These are phyloP conservation scores for Arabidopsis arenosa DNA, from an alignment of 345 rosid genomes.

Conservation along the genomic window DNA sequence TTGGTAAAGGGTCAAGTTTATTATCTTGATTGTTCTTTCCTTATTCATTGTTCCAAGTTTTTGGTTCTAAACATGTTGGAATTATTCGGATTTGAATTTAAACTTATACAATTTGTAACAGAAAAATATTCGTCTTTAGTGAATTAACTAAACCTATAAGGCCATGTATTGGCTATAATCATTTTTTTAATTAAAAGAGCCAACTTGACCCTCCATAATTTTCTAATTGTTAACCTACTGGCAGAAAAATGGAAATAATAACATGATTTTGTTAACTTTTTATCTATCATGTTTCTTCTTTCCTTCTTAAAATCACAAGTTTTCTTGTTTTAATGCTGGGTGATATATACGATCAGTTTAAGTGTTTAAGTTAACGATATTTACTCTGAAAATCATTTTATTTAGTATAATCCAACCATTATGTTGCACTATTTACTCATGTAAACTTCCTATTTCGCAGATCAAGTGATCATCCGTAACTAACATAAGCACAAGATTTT, in stretches of 20 bases:
- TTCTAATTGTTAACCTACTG: background rate
- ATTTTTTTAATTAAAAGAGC: background rate
- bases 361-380: too few species aligned
- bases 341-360: too few species aligned
- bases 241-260: background rate
- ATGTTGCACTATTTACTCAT: too few species aligned
- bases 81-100: background rate
- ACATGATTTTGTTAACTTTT: background rate
- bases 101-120: constrained; percentile 23
- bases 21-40: background rate
- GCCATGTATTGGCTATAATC: constrained; percentile 6
- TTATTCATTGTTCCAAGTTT: constrained; percentile 18
- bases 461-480: background rate
- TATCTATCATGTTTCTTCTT: background rate
- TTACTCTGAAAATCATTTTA: too few species aligned
- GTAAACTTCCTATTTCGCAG: background rate
- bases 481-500: background rate
- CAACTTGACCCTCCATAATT: constrained; percentile 24
- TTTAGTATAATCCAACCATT: too few species aligned
- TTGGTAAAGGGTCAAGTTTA: constrained; percentile 37
- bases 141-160: constrained; percentile 27
- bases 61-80: constrained; percentile 37
- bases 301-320: too few species aligned
- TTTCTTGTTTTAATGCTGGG: too few species aligned
- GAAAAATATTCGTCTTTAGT: background rate